Evolutionary conservation across 345 rosid genomes (phyloP).

Genomic region (Aurinia saxatilis): DNA sequence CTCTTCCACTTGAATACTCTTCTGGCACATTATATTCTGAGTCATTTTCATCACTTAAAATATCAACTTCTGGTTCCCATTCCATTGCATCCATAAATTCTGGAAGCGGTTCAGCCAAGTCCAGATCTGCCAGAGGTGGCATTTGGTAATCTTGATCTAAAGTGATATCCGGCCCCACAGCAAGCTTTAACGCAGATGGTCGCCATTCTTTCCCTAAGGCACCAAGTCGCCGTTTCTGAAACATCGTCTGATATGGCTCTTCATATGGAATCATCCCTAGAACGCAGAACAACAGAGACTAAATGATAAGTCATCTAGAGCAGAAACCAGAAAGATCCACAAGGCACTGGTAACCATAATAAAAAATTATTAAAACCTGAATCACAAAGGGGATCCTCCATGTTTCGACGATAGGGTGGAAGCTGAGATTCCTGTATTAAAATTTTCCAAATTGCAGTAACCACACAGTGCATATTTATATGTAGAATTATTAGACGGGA

Average conservation of each 20-base stretch:
- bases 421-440: constrained; percentile 90
- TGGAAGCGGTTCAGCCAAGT: constrained; percentile 71
- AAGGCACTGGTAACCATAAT: constrained; percentile 2
- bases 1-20: constrained; percentile 67
- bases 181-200: constrained; percentile 64
- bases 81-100: constrained; percentile 79
- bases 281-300: constrained; percentile 24
- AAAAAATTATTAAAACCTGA: constrained; percentile 51
- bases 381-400: constrained; percentile 98
- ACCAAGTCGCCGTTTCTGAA: constrained; percentile 87
- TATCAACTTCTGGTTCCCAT: constrained; percentile 85
- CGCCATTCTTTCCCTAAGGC: constrained; percentile 91
- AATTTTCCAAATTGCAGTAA: constrained; percentile 20
- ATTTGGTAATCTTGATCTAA: constrained; percentile 76
- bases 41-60: constrained; percentile 81
- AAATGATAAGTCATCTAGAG: constrained; percentile 1
- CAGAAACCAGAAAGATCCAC: constrained; percentile 12
- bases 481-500: constrained; percentile 5
- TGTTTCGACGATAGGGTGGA: constrained; percentile 74
- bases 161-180: constrained; percentile 86
- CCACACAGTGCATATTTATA: background rate
- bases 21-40: constrained; percentile 90
- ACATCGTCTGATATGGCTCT: constrained; percentile 95
- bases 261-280: constrained; percentile 89
- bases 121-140: constrained; percentile 86